phyloP scores from a whole-genome alignment of 2,329 filamentous ascomycete species.

The Aspergillus viridinutans region DNA sequence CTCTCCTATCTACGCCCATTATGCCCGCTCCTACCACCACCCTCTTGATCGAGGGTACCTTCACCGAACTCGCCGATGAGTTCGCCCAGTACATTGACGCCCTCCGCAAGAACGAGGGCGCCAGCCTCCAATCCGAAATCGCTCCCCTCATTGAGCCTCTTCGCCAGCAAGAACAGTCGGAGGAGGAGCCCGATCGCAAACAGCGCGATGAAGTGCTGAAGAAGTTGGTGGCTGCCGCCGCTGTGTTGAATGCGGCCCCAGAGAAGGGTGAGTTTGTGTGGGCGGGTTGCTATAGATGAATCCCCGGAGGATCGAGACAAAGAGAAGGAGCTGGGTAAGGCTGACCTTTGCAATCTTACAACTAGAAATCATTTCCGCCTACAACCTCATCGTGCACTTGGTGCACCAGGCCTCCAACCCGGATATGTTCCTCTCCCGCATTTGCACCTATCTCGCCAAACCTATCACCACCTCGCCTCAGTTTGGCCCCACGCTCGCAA shows the following conservation, averaged over 20 bases:
- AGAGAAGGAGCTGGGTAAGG: constrained; percentile 9
- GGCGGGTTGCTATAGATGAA: not conserved
- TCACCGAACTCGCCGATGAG: constrained; percentile 89
- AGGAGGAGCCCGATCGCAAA: constrained; percentile 52
- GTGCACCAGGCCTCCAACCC: constrained; percentile 80
- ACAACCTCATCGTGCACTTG: constrained; percentile 94
- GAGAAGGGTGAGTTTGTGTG: constrained; percentile 66
- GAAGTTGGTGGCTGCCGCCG: constrained; percentile 78
- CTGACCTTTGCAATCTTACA: constrained; percentile 11
- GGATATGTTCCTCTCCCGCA: constrained; percentile 77
- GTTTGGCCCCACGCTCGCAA: constrained; percentile 79
- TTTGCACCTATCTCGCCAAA: constrained; percentile 85
- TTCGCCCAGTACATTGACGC: constrained; percentile 91
- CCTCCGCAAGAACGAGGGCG: constrained; percentile 64
- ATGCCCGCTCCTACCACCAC: constrained; percentile 61
- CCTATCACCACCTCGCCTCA: constrained; percentile 80
- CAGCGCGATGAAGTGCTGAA: constrained; percentile 80
- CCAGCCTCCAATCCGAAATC: constrained; percentile 58
- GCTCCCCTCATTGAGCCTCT: constrained; percentile 61
- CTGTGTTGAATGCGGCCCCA: constrained; percentile 73
- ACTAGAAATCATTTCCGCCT: constrained; percentile 84
- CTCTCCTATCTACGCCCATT: constrained; percentile 12
- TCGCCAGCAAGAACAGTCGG: constrained; percentile 51
- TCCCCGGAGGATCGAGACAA: constrained; percentile 3
- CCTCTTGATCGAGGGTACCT: constrained; percentile 80